Evolutionary conservation across 23 red algal species (phyloP).

Genomic region (Gracilaria domingensis): DNA sequence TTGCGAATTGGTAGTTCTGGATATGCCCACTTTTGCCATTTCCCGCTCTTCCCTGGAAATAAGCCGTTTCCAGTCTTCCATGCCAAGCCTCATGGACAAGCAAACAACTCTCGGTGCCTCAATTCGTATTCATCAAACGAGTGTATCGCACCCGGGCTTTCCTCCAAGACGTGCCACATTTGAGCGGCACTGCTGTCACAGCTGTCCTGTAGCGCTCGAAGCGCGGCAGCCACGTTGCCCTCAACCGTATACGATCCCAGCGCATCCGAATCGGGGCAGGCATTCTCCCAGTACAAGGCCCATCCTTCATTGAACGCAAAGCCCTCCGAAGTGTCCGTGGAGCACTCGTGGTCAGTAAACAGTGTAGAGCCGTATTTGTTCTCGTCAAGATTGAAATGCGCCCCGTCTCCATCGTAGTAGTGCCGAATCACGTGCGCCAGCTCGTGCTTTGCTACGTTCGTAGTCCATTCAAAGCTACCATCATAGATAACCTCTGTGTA

Average conservation of each 20-base stretch:
- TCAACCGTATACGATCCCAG: not conserved
- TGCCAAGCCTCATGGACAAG: not conserved
- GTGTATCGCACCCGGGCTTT: not conserved
- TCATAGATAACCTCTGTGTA: constrained; percentile 6
- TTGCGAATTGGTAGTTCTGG: no score
- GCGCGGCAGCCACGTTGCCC: constrained; percentile 27
- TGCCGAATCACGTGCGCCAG: constrained; percentile 1
- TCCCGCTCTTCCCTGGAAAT: no score
- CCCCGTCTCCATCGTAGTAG: not conserved
- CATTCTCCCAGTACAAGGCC: constrained; percentile 5
- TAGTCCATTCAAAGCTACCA: not conserved
- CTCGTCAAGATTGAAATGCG: not conserved
- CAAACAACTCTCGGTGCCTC: not conserved
- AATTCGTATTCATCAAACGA: not conserved
- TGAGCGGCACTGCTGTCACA: not conserved
- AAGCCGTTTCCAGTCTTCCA: no score
- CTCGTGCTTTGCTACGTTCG: not conserved
- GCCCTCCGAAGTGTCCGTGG: not conserved
- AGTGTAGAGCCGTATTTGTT: not conserved
- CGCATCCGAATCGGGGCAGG: not conserved
- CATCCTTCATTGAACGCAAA: constrained; percentile 43
- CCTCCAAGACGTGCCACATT: constrained; percentile 14
- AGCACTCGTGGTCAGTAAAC: not conserved
- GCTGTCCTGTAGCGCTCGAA: not conserved
- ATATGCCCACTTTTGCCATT: no score